phyloP scores from a whole-genome alignment of 2,329 filamentous ascomycete species.

The Byssoonygena ceratinophila region DNA sequence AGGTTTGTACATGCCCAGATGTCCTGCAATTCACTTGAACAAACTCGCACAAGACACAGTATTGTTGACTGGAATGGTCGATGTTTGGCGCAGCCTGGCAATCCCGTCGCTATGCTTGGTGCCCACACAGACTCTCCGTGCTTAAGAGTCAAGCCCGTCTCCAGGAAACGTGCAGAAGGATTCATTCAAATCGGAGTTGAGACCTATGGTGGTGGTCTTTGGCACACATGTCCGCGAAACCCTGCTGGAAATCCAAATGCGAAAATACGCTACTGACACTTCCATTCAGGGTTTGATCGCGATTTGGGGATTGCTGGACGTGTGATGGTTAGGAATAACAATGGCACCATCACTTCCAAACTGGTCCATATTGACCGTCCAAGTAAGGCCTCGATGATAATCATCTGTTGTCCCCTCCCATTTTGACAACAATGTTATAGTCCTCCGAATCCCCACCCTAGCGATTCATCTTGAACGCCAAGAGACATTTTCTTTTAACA shows the following conservation, averaged over 20 bases:
- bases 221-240: slow-evolving; percentile 62
- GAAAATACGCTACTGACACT: slow-evolving; percentile 14
- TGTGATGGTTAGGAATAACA: slow-evolving; percentile 64
- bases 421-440: slow-evolving; percentile 20
- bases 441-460: slow-evolving; percentile 83
- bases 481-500: slow-evolving; percentile 84
- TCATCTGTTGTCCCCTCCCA: neutral
- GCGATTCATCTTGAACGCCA: slow-evolving; percentile 88
- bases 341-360: slow-evolving; percentile 67
- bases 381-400: slow-evolving; percentile 32
- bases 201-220: slow-evolving; percentile 91
- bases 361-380: slow-evolving; percentile 85
- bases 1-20: slow-evolving; percentile 34
- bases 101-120: slow-evolving; percentile 83
- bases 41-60: slow-evolving; percentile 50
- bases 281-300: slow-evolving; percentile 67
- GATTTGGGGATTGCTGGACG: slow-evolving; percentile 85
- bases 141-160: slow-evolving; percentile 85
- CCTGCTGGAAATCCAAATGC: neutral
- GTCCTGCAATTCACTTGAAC: neutral
- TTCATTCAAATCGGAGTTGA: slow-evolving; percentile 94
- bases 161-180: slow-evolving; percentile 73
- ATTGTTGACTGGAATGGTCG: slow-evolving; percentile 45
- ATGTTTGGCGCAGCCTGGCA: slow-evolving; percentile 51
- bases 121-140: slow-evolving; percentile 94